Conservation (phyloP, 75 land plant genomes). For the Azolla pinnata region DNA sequence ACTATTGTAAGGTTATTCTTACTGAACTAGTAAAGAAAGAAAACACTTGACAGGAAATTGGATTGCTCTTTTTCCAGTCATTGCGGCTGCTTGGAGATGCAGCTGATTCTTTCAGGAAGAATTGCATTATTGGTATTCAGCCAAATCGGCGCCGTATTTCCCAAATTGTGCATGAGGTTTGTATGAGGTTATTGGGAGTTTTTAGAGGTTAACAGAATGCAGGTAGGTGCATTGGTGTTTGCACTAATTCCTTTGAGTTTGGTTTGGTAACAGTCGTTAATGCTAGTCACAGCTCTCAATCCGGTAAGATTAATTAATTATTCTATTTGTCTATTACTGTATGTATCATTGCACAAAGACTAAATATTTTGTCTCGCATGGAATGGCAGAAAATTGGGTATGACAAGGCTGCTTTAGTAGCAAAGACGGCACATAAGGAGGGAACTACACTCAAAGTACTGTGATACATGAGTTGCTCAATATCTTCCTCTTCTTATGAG, state of each 20-base stretch:
- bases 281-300: slow-evolving; percentile 95
- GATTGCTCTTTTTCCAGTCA: slow-evolving; percentile 41
- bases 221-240: slow-evolving; percentile 3
- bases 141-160: slow-evolving; percentile 70
- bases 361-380: neutral
- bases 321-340: neutral
- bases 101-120: slow-evolving; percentile 84
- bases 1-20: no score
- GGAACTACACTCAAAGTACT: slow-evolving; percentile 87
- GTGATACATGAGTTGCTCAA: no score
- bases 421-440: slow-evolving; percentile 98
- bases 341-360: neutral
- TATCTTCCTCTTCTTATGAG: neutral
- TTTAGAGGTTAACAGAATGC: no score
- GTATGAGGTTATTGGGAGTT: no score
- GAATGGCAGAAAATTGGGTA: slow-evolving; percentile 83
- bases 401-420: slow-evolving; percentile 95
- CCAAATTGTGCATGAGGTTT: slow-evolving; percentile 70
- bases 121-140: slow-evolving; percentile 92
- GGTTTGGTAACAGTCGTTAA: slow-evolving; percentile 57
- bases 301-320: slow-evolving; percentile 58
- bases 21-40: no score
- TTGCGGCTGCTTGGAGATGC: slow-evolving; percentile 93
- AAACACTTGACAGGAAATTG: no score
- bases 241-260: no score